These are phyloP conservation scores for Pseudopithomyces maydicus DNA, from an alignment of 2,329 filamentous ascomycete species.

Conservation along the genomic window DNA sequence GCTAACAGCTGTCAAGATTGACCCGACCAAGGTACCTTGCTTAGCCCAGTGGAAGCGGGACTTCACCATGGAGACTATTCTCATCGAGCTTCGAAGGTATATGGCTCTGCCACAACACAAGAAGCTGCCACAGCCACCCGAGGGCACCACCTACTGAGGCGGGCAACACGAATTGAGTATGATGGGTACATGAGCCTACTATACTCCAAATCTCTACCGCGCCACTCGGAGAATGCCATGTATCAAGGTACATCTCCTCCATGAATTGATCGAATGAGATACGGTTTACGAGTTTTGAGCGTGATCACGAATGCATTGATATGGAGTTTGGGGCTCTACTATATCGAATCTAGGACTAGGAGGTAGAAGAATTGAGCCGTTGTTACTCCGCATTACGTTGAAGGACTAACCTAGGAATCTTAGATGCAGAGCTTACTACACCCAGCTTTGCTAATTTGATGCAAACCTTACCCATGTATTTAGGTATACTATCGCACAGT, in stretches of 20 bases:
- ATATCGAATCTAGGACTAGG: slow-evolving; percentile 15
- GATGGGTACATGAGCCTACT: not conserved
- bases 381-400: not conserved
- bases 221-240: not conserved
- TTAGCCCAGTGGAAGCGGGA: slow-evolving; percentile 89
- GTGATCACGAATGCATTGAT: slow-evolving; percentile 29
- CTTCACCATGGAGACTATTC: slow-evolving; percentile 92
- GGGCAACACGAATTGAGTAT: not conserved
- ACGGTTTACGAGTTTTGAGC: slow-evolving; percentile 6
- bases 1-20: slow-evolving; percentile 62
- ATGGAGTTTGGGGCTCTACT: slow-evolving; percentile 33
- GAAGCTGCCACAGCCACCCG: slow-evolving; percentile 91
- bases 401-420: not conserved
- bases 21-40: slow-evolving; percentile 81
- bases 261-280: slow-evolving; percentile 4
- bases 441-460: not conserved
- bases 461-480: too few species aligned
- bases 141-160: slow-evolving; percentile 69
- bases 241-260: not conserved
- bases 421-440: not conserved
- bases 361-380: slow-evolving; percentile 16
- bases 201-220: not conserved
- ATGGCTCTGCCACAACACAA: slow-evolving; percentile 93
- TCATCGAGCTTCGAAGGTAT: slow-evolving; percentile 85
- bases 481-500: too few species aligned